phyloP scores from a whole-genome alignment of 2,329 filamentous ascomycete genomes.

The Diaporthe batatas region DNA sequence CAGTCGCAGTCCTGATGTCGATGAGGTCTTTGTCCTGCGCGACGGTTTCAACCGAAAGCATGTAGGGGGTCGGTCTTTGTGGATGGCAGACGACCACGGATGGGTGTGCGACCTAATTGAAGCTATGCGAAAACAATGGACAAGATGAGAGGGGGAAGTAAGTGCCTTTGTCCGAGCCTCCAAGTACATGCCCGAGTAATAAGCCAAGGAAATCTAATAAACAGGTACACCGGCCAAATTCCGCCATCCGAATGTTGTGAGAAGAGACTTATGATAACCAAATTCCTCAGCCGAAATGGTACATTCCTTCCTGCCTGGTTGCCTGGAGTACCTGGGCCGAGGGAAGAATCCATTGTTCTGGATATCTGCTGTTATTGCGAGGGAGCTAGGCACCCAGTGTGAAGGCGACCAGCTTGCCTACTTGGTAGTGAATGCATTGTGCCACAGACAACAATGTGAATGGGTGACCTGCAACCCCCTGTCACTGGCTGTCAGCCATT shows the following conservation, averaged over 20 bases:
- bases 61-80: background rate
- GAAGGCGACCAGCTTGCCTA: background rate
- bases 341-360: background rate
- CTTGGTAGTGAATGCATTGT: background rate
- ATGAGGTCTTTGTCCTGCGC: too few relatives aligned
- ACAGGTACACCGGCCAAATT: background rate
- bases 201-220: background rate
- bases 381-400: too few relatives aligned
- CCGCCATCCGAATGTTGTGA: background rate
- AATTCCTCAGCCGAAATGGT: background rate
- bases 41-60: too few relatives aligned
- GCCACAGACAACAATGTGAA: background rate
- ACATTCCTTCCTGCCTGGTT: conserved; percentile 3
- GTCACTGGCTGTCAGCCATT: background rate
- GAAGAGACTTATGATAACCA: too few relatives aligned
- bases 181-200: background rate
- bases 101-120: background rate
- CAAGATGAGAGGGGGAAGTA: too few relatives aligned
- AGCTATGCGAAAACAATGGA: background rate
- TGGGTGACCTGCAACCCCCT: background rate
- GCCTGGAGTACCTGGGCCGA: background rate
- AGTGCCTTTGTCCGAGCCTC: background rate
- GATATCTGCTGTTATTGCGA: too few relatives aligned
- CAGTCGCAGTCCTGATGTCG: too few relatives aligned
- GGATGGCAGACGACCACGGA: background rate